These are phyloP conservation scores for Karstenula rhodostoma DNA, from an alignment of 2,329 filamentous ascomycete species.

Conservation along the genomic window DNA sequence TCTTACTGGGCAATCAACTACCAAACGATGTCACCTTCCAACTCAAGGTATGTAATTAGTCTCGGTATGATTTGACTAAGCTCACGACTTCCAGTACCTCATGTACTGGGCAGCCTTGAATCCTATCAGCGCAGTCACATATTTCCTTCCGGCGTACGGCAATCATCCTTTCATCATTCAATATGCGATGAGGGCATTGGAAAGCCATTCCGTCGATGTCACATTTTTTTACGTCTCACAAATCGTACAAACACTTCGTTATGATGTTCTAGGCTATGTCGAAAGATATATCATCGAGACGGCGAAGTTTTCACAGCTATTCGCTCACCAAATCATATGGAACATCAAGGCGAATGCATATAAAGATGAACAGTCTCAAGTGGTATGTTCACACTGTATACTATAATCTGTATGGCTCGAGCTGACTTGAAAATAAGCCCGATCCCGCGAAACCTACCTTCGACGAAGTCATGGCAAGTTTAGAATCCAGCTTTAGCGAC, in stretches of 20 bases:
- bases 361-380: slow-evolving; percentile 91
- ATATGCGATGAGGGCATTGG: slow-evolving; percentile 93
- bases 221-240: slow-evolving; percentile 99
- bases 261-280: slow-evolving; percentile 92
- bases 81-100: slow-evolving; percentile 68
- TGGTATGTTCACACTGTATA: slow-evolving; percentile 63
- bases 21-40: slow-evolving; percentile 83
- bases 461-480: slow-evolving; percentile 84
- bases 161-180: slow-evolving; percentile 94
- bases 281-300: slow-evolving; percentile 97
- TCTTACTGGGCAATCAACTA: slow-evolving; percentile 79
- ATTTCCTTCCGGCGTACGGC: slow-evolving; percentile 89
- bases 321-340: slow-evolving; percentile 99
- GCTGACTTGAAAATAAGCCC: slow-evolving; percentile 62
- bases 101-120: slow-evolving; percentile 94
- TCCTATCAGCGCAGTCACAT: slow-evolving; percentile 89
- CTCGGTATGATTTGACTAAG: neutral
- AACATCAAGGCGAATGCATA: slow-evolving; percentile 99
- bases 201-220: slow-evolving; percentile 93
- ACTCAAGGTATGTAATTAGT: slow-evolving; percentile 69
- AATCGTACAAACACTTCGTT: slow-evolving; percentile 93
- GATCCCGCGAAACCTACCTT: slow-evolving; percentile 93
- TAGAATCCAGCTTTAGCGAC: slow-evolving; percentile 81
- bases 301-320: slow-evolving; percentile 95
- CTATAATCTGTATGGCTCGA: neutral